Evolutionary conservation across 139 green algal genomes (phyloP).

Genomic region (Chlorella ohadii): DNA sequence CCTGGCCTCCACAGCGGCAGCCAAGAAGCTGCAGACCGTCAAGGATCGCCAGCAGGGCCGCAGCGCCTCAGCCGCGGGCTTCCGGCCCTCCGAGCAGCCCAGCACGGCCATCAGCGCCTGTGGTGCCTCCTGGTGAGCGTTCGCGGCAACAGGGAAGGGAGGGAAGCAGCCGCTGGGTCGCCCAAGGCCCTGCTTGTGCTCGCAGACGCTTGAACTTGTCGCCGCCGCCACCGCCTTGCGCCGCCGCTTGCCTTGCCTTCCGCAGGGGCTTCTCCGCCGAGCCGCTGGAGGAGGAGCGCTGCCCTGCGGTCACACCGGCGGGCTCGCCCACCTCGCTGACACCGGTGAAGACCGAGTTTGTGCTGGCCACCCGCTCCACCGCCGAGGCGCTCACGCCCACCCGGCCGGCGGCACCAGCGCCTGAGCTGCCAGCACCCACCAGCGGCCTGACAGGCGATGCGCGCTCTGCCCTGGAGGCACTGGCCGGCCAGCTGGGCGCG

Average conservation of each 20-base stretch:
- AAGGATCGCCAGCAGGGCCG: neutral
- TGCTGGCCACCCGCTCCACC: neutral
- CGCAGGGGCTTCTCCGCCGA: neutral
- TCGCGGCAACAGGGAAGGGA: neutral
- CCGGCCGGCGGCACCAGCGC: too few species aligned
- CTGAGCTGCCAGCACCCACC: neutral
- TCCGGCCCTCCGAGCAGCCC: neutral
- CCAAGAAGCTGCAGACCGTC: neutral
- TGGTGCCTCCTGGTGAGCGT: neutral
- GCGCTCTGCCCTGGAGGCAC: neutral
- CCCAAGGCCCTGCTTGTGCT: neutral
- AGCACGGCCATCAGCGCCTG: neutral
- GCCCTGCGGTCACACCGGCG: neutral
- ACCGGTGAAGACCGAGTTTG: neutral
- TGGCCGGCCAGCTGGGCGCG: conserved; percentile 6
- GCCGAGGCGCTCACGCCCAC: neutral
- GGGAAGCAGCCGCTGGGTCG: too few species aligned
- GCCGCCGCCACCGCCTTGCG: neutral
- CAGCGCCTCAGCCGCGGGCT: neutral
- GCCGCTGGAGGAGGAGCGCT: neutral
- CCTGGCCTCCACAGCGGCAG: neutral
- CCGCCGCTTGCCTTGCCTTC: neutral
- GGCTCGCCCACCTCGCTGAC: neutral
- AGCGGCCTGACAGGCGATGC: neutral
- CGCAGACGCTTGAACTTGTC: neutral